These are phyloP conservation scores for Zoysia pacifica DNA, from an alignment of 176 grass and related monocot species.

Conservation along the genomic window DNA sequence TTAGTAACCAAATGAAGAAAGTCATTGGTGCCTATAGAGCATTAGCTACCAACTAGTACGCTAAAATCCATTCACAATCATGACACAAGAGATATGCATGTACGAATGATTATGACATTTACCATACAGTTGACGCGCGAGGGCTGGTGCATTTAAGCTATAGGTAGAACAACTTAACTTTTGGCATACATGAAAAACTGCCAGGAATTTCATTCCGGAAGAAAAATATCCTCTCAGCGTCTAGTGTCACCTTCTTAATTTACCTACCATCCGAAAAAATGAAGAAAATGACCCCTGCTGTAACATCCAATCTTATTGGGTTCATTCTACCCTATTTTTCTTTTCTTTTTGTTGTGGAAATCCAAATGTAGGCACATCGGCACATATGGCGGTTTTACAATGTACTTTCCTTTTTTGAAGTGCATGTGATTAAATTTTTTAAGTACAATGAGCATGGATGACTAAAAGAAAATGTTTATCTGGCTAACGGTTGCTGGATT, in stretches of 20 bases:
- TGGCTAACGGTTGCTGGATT: too few species aligned
- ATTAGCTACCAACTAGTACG: too few species aligned
- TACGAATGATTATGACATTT: too few species aligned
- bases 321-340: too few species aligned
- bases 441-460: background rate
- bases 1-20: too few species aligned
- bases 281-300: background rate
- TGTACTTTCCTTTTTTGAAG: too few species aligned
- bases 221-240: constrained; percentile 15
- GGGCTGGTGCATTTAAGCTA: constrained; percentile 22
- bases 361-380: too few species aligned
- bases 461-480: background rate
- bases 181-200: constrained; percentile 7
- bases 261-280: background rate
- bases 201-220: constrained; percentile 1
- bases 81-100: constrained; percentile 26
- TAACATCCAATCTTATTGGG: constrained; percentile 40
- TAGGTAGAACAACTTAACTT: background rate
- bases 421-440: background rate
- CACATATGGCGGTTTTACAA: too few species aligned
- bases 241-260: background rate
- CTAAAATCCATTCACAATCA: constrained; percentile 16
- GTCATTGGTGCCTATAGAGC: too few species aligned
- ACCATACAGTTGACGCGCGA: constrained; percentile 25
- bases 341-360: too few species aligned